Percentiles rank a stretch among this genome's conserved stretches.
Evolutionary conservation across 202 grass and related monocot species (phyloP).

Genomic region (Elaeis oleifera): DNA sequence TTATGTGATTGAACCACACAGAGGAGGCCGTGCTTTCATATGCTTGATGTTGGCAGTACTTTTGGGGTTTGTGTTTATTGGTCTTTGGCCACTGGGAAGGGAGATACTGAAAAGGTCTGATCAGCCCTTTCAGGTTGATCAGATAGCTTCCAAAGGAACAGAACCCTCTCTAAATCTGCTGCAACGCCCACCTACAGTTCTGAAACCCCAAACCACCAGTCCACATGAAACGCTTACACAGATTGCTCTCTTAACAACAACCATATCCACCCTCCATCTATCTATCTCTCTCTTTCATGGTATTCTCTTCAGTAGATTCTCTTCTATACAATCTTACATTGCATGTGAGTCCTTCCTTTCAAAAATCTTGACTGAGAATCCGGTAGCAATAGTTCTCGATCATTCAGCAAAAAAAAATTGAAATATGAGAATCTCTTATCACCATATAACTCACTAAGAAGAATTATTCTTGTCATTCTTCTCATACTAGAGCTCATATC

Average conservation of each 20-base stretch:
- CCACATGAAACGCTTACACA: neutral
- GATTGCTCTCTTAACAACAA: neutral
- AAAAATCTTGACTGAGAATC: neutral
- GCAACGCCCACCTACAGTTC: no score
- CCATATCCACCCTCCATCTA: neutral
- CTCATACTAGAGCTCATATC: neutral
- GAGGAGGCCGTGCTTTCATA: neutral
- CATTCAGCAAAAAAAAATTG: neutral
- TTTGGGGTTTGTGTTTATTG: constrained; percentile 7
- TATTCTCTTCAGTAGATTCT: neutral
- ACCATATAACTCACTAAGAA: neutral
- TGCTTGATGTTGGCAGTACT: neutral
- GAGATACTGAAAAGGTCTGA: neutral
- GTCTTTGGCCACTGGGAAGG: neutral
- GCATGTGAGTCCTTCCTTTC: constrained; percentile 6
- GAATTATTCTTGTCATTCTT: no score
- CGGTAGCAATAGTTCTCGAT: neutral
- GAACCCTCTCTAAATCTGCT: neutral
- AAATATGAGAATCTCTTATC: neutral
- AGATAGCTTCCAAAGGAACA: constrained; percentile 39
- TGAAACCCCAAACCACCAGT: no score
- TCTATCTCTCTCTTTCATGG: constrained; percentile 22
- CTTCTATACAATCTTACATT: neutral
- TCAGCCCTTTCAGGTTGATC: neutral
- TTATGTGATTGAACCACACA: constrained; percentile 12